Conservation (phyloP, 768 basidiomycete species). For the Lactarius evosmus region DNA sequence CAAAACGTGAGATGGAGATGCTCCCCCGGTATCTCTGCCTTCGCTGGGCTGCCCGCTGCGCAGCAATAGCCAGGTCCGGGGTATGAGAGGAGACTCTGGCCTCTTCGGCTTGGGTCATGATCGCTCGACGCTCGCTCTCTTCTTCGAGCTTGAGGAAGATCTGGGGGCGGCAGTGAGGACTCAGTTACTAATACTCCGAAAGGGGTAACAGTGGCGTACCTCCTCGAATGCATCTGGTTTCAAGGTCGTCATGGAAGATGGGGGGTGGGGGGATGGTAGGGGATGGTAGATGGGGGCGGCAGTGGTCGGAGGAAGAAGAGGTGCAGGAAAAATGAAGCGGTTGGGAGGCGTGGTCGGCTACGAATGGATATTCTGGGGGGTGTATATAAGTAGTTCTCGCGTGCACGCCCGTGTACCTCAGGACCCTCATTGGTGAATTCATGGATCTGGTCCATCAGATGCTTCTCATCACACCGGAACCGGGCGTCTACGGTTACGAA, state of each 20-base stretch:
- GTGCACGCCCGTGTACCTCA: conserved; percentile 7
- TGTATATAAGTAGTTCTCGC: conserved; percentile 16
- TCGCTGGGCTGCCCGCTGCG: conserved; percentile 20
- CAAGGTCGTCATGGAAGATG: conserved; percentile 14
- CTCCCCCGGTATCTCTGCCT: conserved; percentile 44
- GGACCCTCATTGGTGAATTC: conserved; percentile 20
- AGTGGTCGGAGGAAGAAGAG: conserved; percentile 5
- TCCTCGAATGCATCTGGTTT: conserved; percentile 27
- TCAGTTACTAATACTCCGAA: not conserved
- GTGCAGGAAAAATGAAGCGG: conserved; percentile 13
- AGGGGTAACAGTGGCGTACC: conserved; percentile 13
- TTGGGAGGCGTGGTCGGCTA: conserved; percentile 12
- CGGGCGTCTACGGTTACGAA: conserved; percentile 22
- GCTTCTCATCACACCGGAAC: conserved; percentile 24
- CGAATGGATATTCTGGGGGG: conserved; percentile 9
- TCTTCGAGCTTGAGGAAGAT: conserved; percentile 58
- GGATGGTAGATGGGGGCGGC: conserved; percentile 10
- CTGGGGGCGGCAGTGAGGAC: conserved; percentile 33
- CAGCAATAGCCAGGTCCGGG: conserved; percentile 18
- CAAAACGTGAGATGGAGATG: conserved; percentile 58
- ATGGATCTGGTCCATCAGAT: conserved; percentile 22
- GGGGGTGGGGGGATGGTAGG: not conserved
- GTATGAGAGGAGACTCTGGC: conserved; percentile 6
- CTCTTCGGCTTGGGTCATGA: conserved; percentile 33
- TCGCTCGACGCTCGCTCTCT: conserved; percentile 51